Evolutionary conservation across 2,329 filamentous ascomycete species (phyloP), one percentile per base, ranked within the genome.

Genomic region (Colletotrichum magnum): DNA sequence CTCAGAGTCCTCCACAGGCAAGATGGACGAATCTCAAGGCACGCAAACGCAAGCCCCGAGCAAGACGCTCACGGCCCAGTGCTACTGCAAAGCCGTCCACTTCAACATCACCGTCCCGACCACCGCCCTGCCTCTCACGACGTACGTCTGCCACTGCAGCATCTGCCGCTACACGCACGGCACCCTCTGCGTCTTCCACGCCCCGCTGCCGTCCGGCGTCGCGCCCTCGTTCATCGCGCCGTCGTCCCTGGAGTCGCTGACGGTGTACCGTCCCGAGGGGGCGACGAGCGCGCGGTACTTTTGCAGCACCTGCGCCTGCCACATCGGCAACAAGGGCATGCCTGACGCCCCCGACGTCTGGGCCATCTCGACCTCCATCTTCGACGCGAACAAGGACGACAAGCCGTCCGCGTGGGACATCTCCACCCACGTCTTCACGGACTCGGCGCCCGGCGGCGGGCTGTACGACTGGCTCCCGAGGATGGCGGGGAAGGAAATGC

Each of bases 61-160:
- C 56, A 81, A 78, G 69, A 80, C 76, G 0, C 79, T 86, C 16
- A 78, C 81, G 39, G 83, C 83, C n/a, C 79, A 79, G 63, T 86
- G 85, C 74, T 78, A 79, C 72, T 87, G 84, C 73, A 80, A 80
- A 60, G 79, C 80, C 26, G 77, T 83, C 6, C 79, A 82, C 72
- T 83, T 83, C 74, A 80, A 76, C 5, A 65, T 86, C 65, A 79
- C 81, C 5, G 69, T 86, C 1, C 80, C 81, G 1, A 72, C 71
- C 3, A 74, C 78, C 0, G 72, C 74, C 1, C 79, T 86, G 0
- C 84, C 84, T 0, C 76, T 86, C 5, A 74, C 76, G 13, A 77
- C 79, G 15, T 80, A 85, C 67, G 75, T 86, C 60, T 86, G 84
- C 72, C 80, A 84, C 68, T 86, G 84, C 75, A 81, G 79, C 71